Evolutionary conservation across 2,329 filamentous ascomycete species (phyloP).

Genomic region (Aspergillus texensis): DNA sequence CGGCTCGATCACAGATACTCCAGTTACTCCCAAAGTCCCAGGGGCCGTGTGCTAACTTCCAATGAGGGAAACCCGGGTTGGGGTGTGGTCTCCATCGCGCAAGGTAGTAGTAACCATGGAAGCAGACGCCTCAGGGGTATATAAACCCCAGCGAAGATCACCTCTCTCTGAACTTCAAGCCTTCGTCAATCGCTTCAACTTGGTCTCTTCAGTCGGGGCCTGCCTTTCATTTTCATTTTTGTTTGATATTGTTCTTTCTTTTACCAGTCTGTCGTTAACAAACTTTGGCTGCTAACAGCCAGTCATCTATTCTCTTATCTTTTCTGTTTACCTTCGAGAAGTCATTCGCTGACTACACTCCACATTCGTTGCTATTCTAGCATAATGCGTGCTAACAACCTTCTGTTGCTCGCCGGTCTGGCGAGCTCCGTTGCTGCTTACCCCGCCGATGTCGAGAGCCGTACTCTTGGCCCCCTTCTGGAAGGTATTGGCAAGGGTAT

Average conservation of each 20-base stretch:
- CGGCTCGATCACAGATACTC: slow-evolving; percentile 22
- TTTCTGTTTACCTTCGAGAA: slow-evolving; percentile 21
- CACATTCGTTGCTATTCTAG: slow-evolving; percentile 23
- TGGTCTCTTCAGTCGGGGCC: slow-evolving; percentile 19
- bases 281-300: slow-evolving; percentile 24
- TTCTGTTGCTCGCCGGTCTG: slow-evolving; percentile 38
- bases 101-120: slow-evolving; percentile 12
- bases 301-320: slow-evolving; percentile 16
- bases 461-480: slow-evolving; percentile 25
- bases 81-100: slow-evolving; percentile 17
- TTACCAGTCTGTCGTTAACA: slow-evolving; percentile 39
- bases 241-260: slow-evolving; percentile 23
- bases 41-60: slow-evolving; percentile 12
- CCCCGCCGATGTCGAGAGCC: slow-evolving; percentile 34
- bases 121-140: slow-evolving; percentile 34
- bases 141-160: slow-evolving; percentile 34
- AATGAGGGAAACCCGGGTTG: slow-evolving; percentile 18
- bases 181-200: slow-evolving; percentile 28
- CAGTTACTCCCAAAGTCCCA: slow-evolving; percentile 8
- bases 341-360: slow-evolving; percentile 18
- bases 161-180: slow-evolving; percentile 24
- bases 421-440: slow-evolving; percentile 35
- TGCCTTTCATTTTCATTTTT: slow-evolving; percentile 23
- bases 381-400: slow-evolving; percentile 29
- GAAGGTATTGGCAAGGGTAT: not conserved